phyloP scores from a whole-genome alignment of 805 yeast genomes.

The Candida nonsorbophila region DNA sequence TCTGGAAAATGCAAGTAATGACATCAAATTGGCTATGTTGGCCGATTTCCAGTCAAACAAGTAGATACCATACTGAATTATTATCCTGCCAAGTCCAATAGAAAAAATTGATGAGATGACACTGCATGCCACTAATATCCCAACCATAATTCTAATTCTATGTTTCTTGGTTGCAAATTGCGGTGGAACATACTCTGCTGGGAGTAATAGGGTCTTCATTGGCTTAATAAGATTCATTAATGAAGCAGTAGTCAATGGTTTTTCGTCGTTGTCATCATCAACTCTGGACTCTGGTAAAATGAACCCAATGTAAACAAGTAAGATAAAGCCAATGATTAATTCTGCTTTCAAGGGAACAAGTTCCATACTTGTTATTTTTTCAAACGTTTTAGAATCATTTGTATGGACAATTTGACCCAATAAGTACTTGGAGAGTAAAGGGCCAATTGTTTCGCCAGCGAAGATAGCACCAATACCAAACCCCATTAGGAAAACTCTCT shows the following conservation, averaged over 20 bases:
- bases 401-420: constrained; percentile 48
- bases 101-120: constrained; percentile 20
- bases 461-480: constrained; percentile 54
- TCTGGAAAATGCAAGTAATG: constrained; percentile 34
- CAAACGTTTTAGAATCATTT: constrained; percentile 31
- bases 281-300: constrained; percentile 63
- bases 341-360: too few relatives aligned
- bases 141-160: constrained; percentile 24
- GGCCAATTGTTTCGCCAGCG: constrained; percentile 60
- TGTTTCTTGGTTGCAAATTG: constrained; percentile 7
- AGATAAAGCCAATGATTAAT: too few relatives aligned
- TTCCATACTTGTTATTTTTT: too few relatives aligned
- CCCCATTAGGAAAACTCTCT: constrained; percentile 55
- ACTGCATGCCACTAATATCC: constrained; percentile 41
- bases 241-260: constrained; percentile 14
- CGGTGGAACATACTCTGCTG: constrained; percentile 20
- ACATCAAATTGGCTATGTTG: constrained; percentile 47
- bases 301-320: constrained; percentile 20
- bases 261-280: constrained; percentile 30
- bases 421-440: constrained; percentile 53
- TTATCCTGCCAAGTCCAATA: constrained; percentile 30
- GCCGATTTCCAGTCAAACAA: constrained; percentile 48
- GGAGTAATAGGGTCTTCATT: constrained; percentile 47
- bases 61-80: constrained; percentile 48
- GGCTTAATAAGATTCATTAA: constrained; percentile 21